Percentiles rank a stretch among this genome's conserved stretches.
phyloP scores from a whole-genome alignment of 179 eudicot genomes.

The Sideroxylon spinosum region DNA sequence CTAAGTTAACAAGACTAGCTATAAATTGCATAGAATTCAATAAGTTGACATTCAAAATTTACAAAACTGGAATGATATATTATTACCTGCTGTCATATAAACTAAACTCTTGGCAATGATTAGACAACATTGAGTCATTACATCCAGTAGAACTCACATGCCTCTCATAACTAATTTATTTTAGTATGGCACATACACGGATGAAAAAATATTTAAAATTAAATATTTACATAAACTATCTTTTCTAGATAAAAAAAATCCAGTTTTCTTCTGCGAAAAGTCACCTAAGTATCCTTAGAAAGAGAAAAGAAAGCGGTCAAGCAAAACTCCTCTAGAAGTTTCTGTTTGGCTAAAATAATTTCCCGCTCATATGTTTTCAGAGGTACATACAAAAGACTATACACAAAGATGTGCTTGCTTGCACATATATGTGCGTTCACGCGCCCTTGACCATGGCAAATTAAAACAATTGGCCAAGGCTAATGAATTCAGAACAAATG shows the following conservation, averaged over 20 bases:
- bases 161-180: conserved; percentile 41
- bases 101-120: conserved; percentile 68
- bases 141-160: conserved; percentile 24
- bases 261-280: not conserved
- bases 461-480: not conserved
- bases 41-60: no score
- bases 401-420: not conserved
- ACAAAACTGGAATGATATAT: not conserved
- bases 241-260: not conserved
- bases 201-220: conserved; percentile 14
- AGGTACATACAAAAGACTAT: not conserved
- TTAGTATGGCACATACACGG: conserved; percentile 46
- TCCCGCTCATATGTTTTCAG: not conserved
- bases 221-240: not conserved
- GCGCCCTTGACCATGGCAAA: not conserved
- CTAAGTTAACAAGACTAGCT: no score
- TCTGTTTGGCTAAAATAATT: not conserved
- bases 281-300: not conserved
- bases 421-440: not conserved
- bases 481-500: not conserved
- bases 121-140: conserved; percentile 44
- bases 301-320: not conserved
- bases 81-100: conserved; percentile 56
- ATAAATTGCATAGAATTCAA: no score
- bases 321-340: not conserved